phyloP scores from a whole-genome alignment of 2,329 filamentous ascomycete species.

The Didymella keratinophila region DNA sequence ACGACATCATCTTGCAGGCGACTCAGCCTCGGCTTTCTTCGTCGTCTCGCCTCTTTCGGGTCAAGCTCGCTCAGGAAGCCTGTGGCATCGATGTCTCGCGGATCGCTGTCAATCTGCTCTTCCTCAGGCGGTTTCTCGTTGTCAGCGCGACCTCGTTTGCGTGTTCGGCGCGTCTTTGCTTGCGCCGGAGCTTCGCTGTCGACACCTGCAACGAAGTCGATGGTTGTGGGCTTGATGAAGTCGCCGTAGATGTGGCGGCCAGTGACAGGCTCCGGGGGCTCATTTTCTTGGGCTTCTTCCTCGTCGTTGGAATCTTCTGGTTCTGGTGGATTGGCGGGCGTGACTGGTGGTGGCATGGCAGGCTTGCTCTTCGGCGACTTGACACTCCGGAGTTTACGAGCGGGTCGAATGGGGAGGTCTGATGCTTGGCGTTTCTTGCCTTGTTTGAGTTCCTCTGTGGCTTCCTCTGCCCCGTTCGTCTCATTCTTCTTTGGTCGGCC shows the following conservation, averaged over 20 bases:
- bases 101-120: conserved; percentile 16
- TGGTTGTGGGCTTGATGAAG: conserved; percentile 7
- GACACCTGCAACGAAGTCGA: conserved; percentile 1
- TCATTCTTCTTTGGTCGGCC: not conserved
- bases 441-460: not conserved
- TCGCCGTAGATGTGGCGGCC: conserved; percentile 19
- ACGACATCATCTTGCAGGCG: not conserved
- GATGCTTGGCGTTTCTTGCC: conserved; percentile 10
- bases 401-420: conserved; percentile 12
- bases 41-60: not conserved
- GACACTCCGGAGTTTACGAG: not conserved
- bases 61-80: conserved; percentile 17
- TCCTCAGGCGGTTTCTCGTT: not conserved
- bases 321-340: conserved; percentile 10
- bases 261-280: conserved; percentile 12
- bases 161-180: not conserved
- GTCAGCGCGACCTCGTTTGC: not conserved
- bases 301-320: not conserved
- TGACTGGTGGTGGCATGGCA: conserved; percentile 2
- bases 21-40: conserved; percentile 6
- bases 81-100: conserved; percentile 17
- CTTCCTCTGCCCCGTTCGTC: not conserved
- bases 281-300: conserved; percentile 7
- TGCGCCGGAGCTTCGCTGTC: not conserved
- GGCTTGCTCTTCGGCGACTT: not conserved